Percentiles rank a stretch among this genome's conserved stretches.
phyloP scores from a whole-genome alignment of 192 early-diverging fungal species.

The Coemansia sp. region DNA sequence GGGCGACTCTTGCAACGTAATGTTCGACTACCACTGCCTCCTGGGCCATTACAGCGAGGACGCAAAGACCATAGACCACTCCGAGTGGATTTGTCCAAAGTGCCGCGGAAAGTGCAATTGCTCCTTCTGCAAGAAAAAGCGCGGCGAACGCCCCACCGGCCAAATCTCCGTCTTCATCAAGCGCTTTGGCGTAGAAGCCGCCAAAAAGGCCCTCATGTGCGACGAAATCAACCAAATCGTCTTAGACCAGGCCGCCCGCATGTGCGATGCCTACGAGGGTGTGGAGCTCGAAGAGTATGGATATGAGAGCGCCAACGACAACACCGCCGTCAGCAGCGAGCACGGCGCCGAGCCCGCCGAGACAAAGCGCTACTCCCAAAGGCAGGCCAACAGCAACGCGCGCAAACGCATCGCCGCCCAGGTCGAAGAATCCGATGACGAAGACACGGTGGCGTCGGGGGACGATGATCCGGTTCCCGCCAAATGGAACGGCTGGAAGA shows the following conservation, averaged over 20 bases:
- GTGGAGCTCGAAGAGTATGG: conserved; percentile 3
- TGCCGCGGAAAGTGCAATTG: conserved; percentile 42
- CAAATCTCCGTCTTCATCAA: conserved; percentile 38
- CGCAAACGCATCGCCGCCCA: conserved; percentile 15
- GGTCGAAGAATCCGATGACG: not conserved
- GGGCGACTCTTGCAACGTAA: conserved; percentile 14
- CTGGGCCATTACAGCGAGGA: conserved; percentile 35
- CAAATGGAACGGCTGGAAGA: conserved; percentile 24
- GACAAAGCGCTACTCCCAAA: conserved; percentile 12
- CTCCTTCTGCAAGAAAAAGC: conserved; percentile 41
- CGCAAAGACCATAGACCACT: conserved; percentile 14
- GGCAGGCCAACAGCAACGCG: conserved; percentile 7
- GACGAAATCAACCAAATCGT: conserved; percentile 11
- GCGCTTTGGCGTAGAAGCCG: conserved; percentile 19
- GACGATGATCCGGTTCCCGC: conserved; percentile 6
- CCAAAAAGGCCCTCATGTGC: conserved; percentile 6
- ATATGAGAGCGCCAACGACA: not conserved
- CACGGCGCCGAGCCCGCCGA: not conserved
- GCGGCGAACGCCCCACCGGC: conserved; percentile 30
- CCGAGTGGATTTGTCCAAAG: conserved; percentile 28
- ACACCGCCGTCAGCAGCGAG: conserved; percentile 1
- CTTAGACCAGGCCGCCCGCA: not conserved
- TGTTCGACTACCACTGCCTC: conserved; percentile 38
- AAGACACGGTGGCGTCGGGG: not conserved
- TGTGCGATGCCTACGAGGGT: not conserved